Percentiles rank a stretch among this genome's conserved stretches.
phyloP scores from a whole-genome alignment of 1,284 basidiomycete genomes.

The Trametes pubescens region DNA sequence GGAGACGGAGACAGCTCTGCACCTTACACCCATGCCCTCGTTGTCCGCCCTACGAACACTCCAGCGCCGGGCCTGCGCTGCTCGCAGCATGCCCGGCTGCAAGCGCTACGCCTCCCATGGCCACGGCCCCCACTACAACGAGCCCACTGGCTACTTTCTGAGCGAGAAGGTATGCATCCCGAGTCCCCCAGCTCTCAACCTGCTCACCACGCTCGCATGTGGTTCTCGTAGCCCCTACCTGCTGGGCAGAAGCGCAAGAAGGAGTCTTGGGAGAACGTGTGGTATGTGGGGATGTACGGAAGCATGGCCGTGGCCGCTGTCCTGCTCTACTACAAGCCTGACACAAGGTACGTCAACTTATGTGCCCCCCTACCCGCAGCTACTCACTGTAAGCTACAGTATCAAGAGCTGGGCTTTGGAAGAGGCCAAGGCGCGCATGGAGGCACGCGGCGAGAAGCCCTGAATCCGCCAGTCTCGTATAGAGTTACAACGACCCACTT shows the following conservation, averaged over 20 bases:
- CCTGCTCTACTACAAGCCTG: slow-evolving; percentile 93
- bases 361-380: background rate
- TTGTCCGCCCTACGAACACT: slow-evolving; percentile 44
- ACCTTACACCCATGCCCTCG: slow-evolving; percentile 44
- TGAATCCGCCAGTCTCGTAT: slow-evolving; percentile 59
- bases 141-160: slow-evolving; percentile 88
- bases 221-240: slow-evolving; percentile 63
- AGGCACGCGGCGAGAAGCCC: slow-evolving; percentile 86
- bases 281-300: slow-evolving; percentile 93
- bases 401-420: slow-evolving; percentile 91
- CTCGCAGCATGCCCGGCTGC: slow-evolving; percentile 31
- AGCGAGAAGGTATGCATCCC: slow-evolving; percentile 79
- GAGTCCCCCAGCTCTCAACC: background rate
- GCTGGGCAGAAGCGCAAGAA: slow-evolving; percentile 86
- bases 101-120: slow-evolving; percentile 76
- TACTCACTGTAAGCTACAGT: slow-evolving; percentile 48
- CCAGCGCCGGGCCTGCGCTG: slow-evolving; percentile 32
- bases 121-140: slow-evolving; percentile 79
- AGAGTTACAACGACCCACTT: background rate
- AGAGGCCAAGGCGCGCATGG: slow-evolving; percentile 90
- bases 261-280: slow-evolving; percentile 89
- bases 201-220: background rate
- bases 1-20: slow-evolving; percentile 18
- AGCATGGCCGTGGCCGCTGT: slow-evolving; percentile 82
- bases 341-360: slow-evolving; percentile 80